Evolutionary conservation across 2,329 filamentous ascomycete genomes (phyloP).

Genomic region (Dichotomopilus funicola): DNA sequence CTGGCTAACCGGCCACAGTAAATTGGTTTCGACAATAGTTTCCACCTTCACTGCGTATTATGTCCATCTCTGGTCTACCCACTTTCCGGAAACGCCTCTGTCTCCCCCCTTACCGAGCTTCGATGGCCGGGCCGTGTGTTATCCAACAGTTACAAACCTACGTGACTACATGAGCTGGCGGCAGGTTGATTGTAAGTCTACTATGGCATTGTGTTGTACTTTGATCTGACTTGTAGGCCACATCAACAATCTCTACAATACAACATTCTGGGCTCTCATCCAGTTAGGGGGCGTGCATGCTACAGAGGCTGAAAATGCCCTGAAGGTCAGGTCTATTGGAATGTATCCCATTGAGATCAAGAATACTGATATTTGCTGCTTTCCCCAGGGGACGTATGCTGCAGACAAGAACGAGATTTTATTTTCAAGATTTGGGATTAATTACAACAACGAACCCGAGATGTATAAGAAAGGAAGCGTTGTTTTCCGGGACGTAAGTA

Average conservation of each 20-base stretch:
- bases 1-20: conserved; percentile 45
- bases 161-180: conserved; percentile 96
- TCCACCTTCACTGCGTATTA: conserved; percentile 94
- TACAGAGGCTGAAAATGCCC: conserved; percentile 71
- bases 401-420: conserved; percentile 94
- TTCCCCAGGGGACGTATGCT: conserved; percentile 65
- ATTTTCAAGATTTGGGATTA: conserved; percentile 81
- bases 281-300: conserved; percentile 67
- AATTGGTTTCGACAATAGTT: conserved; percentile 83
- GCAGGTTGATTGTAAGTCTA: conserved; percentile 77
- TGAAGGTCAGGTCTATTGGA: conserved; percentile 52
- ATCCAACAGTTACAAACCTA: conserved; percentile 74
- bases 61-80: conserved; percentile 68
- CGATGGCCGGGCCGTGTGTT: conserved; percentile 84
- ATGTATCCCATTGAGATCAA: not conserved
- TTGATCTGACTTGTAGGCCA: conserved; percentile 53
- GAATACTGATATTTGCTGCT: not conserved
- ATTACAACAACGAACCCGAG: conserved; percentile 88
- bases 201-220: not conserved
- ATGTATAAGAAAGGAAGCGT: conserved; percentile 51
- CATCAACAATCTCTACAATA: conserved; percentile 98
- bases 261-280: conserved; percentile 88
- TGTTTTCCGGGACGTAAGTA: conserved; percentile 65
- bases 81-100: conserved; percentile 66
- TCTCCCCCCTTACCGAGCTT: conserved; percentile 77